A percentile compares a stretch with the other conserved stretches of the same genome.
Conservation (phyloP, 495 filamentous ascomycete species). For the Durotheca rogersii region DNA sequence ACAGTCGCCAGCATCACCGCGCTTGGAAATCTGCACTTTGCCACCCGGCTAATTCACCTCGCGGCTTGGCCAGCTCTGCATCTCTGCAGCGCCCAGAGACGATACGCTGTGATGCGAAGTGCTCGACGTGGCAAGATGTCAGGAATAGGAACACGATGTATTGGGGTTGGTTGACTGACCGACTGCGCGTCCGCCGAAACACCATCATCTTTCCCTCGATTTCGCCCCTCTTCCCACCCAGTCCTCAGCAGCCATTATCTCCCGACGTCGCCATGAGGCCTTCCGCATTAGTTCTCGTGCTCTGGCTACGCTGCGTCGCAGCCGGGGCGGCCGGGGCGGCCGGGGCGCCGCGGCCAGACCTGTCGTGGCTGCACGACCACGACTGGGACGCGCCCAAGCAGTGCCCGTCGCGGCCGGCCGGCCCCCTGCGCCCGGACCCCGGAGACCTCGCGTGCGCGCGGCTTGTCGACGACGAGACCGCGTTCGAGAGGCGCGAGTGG, state of each 20-base stretch:
- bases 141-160: no score
- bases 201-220: slow-evolving; percentile 1
- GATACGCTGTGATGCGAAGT: not conserved
- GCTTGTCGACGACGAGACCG: slow-evolving; percentile 30
- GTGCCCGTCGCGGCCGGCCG: slow-evolving; percentile 28
- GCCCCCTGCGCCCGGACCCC: slow-evolving; percentile 15
- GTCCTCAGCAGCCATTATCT: not conserved
- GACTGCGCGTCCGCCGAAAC: slow-evolving; percentile 1
- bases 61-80: slow-evolving; percentile 19
- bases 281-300: slow-evolving; percentile 1
- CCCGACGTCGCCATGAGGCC: slow-evolving; percentile 5
- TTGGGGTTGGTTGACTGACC: slow-evolving; percentile 1
- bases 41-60: slow-evolving; percentile 26
- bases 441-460: slow-evolving; percentile 18
- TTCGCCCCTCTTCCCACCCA: not conserved
- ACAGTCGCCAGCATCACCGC: not conserved
- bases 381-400: slow-evolving; percentile 14
- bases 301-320: slow-evolving; percentile 1
- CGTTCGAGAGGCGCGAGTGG: slow-evolving; percentile 16
- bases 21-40: slow-evolving; percentile 27
- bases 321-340: slow-evolving; percentile 4
- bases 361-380: slow-evolving; percentile 23
- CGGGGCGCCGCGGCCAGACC: slow-evolving; percentile 15
- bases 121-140: slow-evolving; percentile 17
- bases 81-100: slow-evolving; percentile 1